Base-by-base conservation (phyloP, 225 moss, liverwort and hornwort species). In the Bryoerythrophyllum caledonicum region DNA sequence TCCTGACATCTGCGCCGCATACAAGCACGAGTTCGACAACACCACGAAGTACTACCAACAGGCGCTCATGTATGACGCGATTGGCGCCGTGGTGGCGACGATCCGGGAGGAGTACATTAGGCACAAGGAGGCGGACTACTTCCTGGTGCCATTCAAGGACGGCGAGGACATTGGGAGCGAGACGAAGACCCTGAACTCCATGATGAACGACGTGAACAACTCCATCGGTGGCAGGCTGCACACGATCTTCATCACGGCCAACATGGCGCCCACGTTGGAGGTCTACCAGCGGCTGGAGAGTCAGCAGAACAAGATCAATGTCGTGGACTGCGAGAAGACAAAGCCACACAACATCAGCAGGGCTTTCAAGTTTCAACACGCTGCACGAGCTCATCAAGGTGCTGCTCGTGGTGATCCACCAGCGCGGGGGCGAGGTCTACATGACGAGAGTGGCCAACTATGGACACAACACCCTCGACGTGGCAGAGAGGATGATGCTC, bases 161-260 rank as follows among this genome's bases (percentile, higher is more conserved):
- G 68, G 68, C 1, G 32, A 32, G n/a, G 53, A 53, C 21, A 0
- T 7, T 6, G 21, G 52, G 14, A 68, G 68, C 34, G 30, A 53
- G 34, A 21, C 3, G 0, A 53, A 32, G 4, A 52, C 68, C 1
- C 52, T 68, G 3, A 21, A 21, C 34, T n/a, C 3, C 68, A 53
- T 68, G 68, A 53, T 68, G 34, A 7, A n/a, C 1, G 21, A 35
- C 8, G 6, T 68, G 1, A 16, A 23, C n/a, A n/a, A n/a, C 54
- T 23, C 14, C 4, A 13, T 69, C 35, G 53, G 54, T 8, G 54
- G 34, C 16, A 54, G 69, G 37, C 54, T 69, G 55, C 55, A 69
- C 37, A 69, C 69, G n/a, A 14, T 55, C 16, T 69, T 69, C 55
- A 69, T 69, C 37, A 69, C 37, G 4, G 35, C 54, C 2, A 69